Conservation (phyloP, 257 asterid species). For the Rubia yunnanensis region DNA sequence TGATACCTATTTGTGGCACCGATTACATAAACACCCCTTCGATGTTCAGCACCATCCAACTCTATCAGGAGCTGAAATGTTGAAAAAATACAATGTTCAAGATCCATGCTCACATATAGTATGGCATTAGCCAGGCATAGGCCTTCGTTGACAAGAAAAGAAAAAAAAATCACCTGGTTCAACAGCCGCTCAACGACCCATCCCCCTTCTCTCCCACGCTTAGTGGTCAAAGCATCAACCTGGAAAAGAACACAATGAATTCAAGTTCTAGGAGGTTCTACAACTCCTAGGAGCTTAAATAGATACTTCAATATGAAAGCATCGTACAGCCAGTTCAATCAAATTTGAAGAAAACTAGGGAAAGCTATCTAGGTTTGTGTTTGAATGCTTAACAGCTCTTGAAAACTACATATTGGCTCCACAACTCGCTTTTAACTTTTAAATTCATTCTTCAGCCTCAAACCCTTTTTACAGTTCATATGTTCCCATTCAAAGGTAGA, state of each 20-base stretch:
- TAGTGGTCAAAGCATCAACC: slow-evolving; percentile 79
- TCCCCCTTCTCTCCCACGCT: slow-evolving; percentile 76
- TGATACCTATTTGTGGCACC: slow-evolving; percentile 88
- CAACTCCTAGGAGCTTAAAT: neutral
- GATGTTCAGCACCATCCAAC: slow-evolving; percentile 73
- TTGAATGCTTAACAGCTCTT: neutral
- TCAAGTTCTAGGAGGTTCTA: neutral
- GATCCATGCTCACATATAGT: neutral
- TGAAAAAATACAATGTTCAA: slow-evolving; percentile 5
- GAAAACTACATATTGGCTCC: neutral
- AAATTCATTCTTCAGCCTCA: neutral
- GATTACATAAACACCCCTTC: slow-evolving; percentile 66
- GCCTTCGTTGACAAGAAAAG: neutral
- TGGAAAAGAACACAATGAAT: slow-evolving; percentile 13
- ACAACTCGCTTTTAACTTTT: neutral
- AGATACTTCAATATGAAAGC: neutral
- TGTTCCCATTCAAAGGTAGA: neutral
- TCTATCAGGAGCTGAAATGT: slow-evolving; percentile 68
- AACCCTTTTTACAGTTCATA: neutral
- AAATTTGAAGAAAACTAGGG: neutral
- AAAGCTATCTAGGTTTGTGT: neutral
- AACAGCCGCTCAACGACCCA: slow-evolving; percentile 67
- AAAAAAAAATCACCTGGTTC: slow-evolving; percentile 45
- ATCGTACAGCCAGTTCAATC: neutral
- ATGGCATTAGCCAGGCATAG: neutral